Evolutionary conservation across 1,284 basidiomycete species (phyloP).

Genomic region (Wallemia mellicola): DNA sequence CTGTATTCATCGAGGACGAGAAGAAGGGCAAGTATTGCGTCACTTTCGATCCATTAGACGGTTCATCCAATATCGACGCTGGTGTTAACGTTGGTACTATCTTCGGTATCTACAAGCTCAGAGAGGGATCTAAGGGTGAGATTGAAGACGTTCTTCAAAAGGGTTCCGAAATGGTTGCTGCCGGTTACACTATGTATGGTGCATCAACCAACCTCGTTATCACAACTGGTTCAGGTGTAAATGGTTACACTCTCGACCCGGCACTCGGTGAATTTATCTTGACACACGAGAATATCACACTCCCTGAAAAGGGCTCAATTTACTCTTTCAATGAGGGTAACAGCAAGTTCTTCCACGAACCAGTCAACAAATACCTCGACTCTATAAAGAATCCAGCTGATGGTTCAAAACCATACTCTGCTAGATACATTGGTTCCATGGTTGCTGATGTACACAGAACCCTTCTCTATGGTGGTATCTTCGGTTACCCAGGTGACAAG

Average conservation of each 20-base stretch:
- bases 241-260: conserved; percentile 93
- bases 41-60: conserved; percentile 95
- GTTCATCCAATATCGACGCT: conserved; percentile 95
- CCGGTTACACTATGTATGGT: conserved; percentile 94
- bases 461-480: conserved; percentile 89
- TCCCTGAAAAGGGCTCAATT: conserved; percentile 85
- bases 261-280: conserved; percentile 93
- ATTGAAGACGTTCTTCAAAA: conserved; percentile 72
- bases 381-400: conserved; percentile 68
- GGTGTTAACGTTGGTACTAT: conserved; percentile 99
- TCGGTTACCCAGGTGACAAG: conserved; percentile 93
- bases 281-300: conserved; percentile 86
- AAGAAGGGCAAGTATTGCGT: conserved; percentile 48
- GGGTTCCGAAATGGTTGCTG: conserved; percentile 90
- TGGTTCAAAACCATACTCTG: conserved; percentile 54
- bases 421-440: conserved; percentile 97
- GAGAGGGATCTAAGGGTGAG: conserved; percentile 40
- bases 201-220: conserved; percentile 93
- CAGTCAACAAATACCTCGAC: conserved; percentile 61
- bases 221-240: conserved; percentile 80
- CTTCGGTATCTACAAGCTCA: conserved; percentile 81
- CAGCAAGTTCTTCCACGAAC: conserved; percentile 69
- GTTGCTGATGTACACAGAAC: conserved; percentile 94
- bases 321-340: conserved; percentile 99
- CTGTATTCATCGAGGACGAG: conserved; percentile 53